Evolutionary conservation across 176 grass and related monocot species (phyloP), one percentile per base, ranked within the genome.

Genomic region (Typha latifolia): DNA sequence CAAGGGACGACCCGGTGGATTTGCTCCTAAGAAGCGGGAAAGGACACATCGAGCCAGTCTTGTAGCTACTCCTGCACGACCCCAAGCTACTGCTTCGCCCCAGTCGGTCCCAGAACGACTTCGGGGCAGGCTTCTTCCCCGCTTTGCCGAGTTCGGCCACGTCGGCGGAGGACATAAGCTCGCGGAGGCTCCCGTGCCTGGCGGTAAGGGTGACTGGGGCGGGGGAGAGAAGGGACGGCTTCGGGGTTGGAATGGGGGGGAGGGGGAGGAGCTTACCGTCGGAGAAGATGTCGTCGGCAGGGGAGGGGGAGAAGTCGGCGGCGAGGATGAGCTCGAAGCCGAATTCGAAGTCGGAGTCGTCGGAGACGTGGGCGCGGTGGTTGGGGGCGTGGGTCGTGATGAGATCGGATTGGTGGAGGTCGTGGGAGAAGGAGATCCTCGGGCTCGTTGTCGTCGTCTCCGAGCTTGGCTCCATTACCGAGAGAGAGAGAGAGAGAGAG

Each of bases 241-340:
- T 7, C 62, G 49, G 63, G 23, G 64, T 74, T 3, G 71, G 61
- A 23, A 74, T 43, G 37, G 37, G 37, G 0, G 37, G 37, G 5
- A 6, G 23, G 1, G 71, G 61, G 24, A 74, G 71, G 23, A 74
- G 71, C 24, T 64, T 74, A 15, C 71, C 71, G 23, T 64, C 37
- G 61, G 47, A 74, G 71, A 74, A 74, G 71, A 74, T 21, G 24
- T 74, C 71, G 71, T 74, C 71, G 23, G 71, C 71, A 61, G 51
- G 59, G 48, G 61, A 64, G 71, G 71, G 16, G 61, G 49, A 61
- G 18, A 49, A 12, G 23, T 43, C 12, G 14, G 9, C n/a, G 47
- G 19, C 15, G 62, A 43, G 37, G 9, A 43, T 43, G 37, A 43
- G 37, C 8, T 50, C 61, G 22, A 59, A 9, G 47, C 48, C 14